These are phyloP conservation scores for Nicotiana sylvestris DNA, from an alignment of 257 asterid genomes.

Conservation along the genomic window DNA sequence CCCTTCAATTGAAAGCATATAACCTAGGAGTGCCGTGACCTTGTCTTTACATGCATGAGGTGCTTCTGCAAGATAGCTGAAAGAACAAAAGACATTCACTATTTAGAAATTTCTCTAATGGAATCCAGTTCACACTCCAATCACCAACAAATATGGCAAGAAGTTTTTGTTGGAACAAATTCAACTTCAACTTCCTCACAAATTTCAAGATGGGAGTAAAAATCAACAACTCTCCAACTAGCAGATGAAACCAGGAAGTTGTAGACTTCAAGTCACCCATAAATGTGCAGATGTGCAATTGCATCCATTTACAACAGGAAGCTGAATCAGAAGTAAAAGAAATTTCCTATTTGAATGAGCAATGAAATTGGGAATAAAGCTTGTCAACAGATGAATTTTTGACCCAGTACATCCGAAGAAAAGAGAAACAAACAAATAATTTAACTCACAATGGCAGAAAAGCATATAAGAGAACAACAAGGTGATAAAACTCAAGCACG, in stretches of 20 bases:
- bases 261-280: neutral
- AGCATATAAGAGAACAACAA: neutral
- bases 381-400: neutral
- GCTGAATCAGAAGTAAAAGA: neutral
- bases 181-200: neutral
- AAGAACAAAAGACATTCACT: slow-evolving; percentile 14
- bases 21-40: slow-evolving; percentile 61
- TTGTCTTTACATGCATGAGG: slow-evolving; percentile 74
- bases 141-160: neutral
- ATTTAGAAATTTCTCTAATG: neutral
- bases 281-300: neutral
- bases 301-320: slow-evolving; percentile 1
- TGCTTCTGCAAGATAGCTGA: slow-evolving; percentile 90
- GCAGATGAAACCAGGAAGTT: neutral
- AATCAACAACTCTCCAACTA: neutral
- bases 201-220: neutral
- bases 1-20: slow-evolving; percentile 79
- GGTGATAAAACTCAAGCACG: neutral
- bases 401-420: neutral
- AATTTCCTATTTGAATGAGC: neutral
- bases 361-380: neutral
- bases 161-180: neutral
- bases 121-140: neutral
- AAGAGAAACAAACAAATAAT: neutral
- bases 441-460: neutral